Evolutionary conservation across 176 grass and related monocot species (phyloP).

Genomic region (Aegilops longissima): DNA sequence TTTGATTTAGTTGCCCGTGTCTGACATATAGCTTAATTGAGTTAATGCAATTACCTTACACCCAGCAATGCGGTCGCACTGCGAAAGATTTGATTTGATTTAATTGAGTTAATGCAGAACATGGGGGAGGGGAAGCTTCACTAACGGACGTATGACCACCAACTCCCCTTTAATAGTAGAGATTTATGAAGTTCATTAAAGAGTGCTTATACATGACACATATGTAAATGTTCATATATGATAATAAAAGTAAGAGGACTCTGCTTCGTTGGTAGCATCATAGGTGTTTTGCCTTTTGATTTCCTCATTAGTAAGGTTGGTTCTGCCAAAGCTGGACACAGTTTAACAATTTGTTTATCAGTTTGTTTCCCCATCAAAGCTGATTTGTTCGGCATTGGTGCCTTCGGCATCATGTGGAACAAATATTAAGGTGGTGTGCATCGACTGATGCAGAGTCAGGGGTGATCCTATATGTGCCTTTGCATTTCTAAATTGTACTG

Average conservation of each 20-base stretch:
- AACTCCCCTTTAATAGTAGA: no score
- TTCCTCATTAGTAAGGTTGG: background rate
- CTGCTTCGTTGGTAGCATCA: background rate
- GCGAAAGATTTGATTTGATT: no score
- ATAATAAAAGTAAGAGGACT: background rate
- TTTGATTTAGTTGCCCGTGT: no score
- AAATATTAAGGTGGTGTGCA: background rate
- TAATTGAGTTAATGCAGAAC: no score
- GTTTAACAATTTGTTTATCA: background rate
- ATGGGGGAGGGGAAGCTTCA: no score
- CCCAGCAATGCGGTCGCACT: no score
- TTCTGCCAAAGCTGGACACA: background rate
- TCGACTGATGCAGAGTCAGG: background rate
- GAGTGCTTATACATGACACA: background rate
- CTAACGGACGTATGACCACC: no score
- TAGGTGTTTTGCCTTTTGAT: background rate
- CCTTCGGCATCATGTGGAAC: background rate
- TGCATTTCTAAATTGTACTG: background rate
- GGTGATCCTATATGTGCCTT: background rate
- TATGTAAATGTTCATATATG: background rate
- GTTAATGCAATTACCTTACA: no score
- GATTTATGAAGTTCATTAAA: no score
- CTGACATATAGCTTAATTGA: no score
- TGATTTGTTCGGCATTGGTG: background rate
- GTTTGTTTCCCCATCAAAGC: background rate